These are phyloP conservation scores for Xylariaceae sp. DNA, from an alignment of 2,329 filamentous ascomycete genomes.

Conservation along the genomic window DNA sequence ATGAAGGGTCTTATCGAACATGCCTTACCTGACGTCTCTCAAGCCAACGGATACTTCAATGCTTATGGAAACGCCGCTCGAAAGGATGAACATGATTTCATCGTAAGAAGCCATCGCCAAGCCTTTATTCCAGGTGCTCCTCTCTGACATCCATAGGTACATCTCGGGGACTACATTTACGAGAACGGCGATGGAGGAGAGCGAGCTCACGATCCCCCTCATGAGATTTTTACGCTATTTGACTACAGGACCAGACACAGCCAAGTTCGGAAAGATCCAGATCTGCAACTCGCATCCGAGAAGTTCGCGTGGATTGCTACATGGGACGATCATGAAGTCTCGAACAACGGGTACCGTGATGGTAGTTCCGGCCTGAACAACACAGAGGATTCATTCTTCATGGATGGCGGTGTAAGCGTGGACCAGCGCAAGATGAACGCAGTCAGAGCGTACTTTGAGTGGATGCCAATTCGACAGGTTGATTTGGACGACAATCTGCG, in stretches of 20 bases:
- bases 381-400: constrained; percentile 61
- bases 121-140: background rate
- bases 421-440: constrained; percentile 72
- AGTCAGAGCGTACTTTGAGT: constrained; percentile 67
- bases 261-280: constrained; percentile 37
- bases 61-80: constrained; percentile 40
- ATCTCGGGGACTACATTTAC: constrained; percentile 58
- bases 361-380: constrained; percentile 60
- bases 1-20: background rate
- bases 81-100: constrained; percentile 44
- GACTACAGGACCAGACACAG: constrained; percentile 42
- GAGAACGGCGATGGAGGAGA: constrained; percentile 43
- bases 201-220: constrained; percentile 24
- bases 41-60: constrained; percentile 44
- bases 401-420: constrained; percentile 58
- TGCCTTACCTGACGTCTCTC: background rate
- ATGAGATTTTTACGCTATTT: constrained; percentile 33
- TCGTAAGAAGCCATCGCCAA: constrained; percentile 31
- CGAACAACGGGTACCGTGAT: constrained; percentile 63
- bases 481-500: constrained; percentile 67
- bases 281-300: constrained; percentile 38
- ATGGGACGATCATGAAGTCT: constrained; percentile 50
- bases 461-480: constrained; percentile 59
- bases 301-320: constrained; percentile 44
- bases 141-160: constrained; percentile 19